phyloP scores from a whole-genome alignment of 1,284 basidiomycete species.

The Meripilus lineatus region DNA sequence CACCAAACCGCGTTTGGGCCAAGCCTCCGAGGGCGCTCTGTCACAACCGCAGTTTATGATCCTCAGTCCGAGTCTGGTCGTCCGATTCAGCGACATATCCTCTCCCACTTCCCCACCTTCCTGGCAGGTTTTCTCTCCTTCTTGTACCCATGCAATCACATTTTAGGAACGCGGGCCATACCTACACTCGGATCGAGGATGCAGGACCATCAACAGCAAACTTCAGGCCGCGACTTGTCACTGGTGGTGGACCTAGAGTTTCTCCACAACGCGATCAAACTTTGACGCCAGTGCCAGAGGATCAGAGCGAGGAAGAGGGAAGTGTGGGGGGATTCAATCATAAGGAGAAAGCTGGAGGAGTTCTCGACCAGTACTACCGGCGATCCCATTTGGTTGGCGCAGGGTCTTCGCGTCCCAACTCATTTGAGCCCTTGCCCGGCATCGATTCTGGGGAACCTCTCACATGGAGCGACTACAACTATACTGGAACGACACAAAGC shows the following conservation, averaged over 20 bases:
- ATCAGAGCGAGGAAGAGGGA: conserved; percentile 1
- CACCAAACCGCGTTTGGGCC: no score
- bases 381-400: not conserved
- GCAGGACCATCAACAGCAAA: not conserved
- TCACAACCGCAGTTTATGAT: no score
- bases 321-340: not conserved
- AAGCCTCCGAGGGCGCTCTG: no score
- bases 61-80: no score
- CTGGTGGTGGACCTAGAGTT: no score
- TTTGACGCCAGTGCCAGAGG: conserved; percentile 6
- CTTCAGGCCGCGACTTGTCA: no score
- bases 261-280: not conserved
- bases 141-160: no score
- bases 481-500: no score
- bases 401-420: conserved; percentile 3
- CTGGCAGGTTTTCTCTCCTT: no score
- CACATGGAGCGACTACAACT: conserved; percentile 20
- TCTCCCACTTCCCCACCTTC: no score
- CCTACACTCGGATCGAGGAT: conserved; percentile 2
- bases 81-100: no score
- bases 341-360: not conserved
- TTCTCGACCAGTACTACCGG: not conserved
- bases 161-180: no score
- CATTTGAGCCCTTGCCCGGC: conserved; percentile 20
- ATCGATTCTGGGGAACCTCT: conserved; percentile 32